phyloP scores from a whole-genome alignment of 805 yeast genomes.

The Candida vaughaniae region DNA sequence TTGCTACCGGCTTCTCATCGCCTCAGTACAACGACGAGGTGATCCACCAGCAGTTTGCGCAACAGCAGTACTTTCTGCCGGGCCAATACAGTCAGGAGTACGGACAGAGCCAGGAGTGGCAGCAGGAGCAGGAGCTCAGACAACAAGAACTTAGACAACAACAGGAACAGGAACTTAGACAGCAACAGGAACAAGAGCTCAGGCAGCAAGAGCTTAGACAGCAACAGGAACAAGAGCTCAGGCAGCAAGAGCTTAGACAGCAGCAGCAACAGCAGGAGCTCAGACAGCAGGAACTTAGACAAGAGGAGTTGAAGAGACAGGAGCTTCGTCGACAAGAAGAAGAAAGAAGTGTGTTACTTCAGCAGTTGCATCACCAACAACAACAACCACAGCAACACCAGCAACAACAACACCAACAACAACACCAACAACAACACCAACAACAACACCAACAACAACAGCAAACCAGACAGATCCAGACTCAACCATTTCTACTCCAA shows the following conservation, averaged over 20 bases:
- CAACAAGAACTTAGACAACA: conserved; percentile 5
- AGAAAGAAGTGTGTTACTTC: not conserved
- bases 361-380: not conserved
- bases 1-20: not conserved
- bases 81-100: not conserved
- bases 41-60: conserved; percentile 16
- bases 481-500: not conserved
- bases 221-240: conserved; percentile 3
- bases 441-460: conserved; percentile 12
- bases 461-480: not conserved
- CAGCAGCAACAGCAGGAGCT: conserved; percentile 2
- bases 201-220: conserved; percentile 3
- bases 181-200: not conserved
- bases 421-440: conserved; percentile 5
- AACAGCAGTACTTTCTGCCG: conserved; percentile 8
- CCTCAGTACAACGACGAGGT: conserved; percentile 15
- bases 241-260: conserved; percentile 6
- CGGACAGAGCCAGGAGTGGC: not conserved
- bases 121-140: not conserved
- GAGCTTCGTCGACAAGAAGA: conserved; percentile 12
- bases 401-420: conserved; percentile 10
- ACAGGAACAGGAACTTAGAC: not conserved
- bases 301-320: conserved; percentile 1
- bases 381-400: conserved; percentile 12
- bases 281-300: not conserved